These are phyloP conservation scores for Ambrosia trifida DNA, from an alignment of 129 eudicot genomes.

Conservation along the genomic window DNA sequence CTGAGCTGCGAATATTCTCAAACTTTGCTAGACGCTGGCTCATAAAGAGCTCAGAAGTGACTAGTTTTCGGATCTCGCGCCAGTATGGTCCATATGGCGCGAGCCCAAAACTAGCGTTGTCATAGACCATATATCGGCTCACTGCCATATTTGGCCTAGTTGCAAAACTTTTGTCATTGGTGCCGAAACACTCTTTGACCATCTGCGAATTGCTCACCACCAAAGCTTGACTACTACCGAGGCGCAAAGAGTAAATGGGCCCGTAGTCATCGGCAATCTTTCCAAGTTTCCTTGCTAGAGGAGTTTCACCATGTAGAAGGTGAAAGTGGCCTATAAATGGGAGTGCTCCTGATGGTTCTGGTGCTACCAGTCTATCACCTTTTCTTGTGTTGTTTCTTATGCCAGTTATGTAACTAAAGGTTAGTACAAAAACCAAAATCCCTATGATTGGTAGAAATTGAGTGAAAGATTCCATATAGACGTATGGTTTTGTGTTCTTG, in stretches of 20 bases:
- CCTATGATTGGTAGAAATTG: background rate
- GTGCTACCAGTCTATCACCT: background rate
- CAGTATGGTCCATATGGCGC: slow-evolving; percentile 29
- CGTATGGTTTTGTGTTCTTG: background rate
- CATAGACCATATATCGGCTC: background rate
- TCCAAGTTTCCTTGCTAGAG: no score
- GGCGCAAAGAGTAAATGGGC: slow-evolving; percentile 20
- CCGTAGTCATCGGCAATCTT: slow-evolving; percentile 29
- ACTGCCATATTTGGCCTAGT: slow-evolving; percentile 16
- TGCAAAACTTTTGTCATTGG: slow-evolving; percentile 17
- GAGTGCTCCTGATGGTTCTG: no score
- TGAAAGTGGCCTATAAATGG: no score
- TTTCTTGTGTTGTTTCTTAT: background rate
- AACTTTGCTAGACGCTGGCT: background rate
- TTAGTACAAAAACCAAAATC: background rate
- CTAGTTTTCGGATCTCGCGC: slow-evolving; percentile 19
- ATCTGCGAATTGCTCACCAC: background rate
- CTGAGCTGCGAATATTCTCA: slow-evolving; percentile 10
- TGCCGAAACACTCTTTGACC: slow-evolving; percentile 27
- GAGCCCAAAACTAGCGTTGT: slow-evolving; percentile 18
- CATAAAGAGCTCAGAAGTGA: background rate
- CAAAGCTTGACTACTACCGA: slow-evolving; percentile 1
- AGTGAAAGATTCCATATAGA: background rate
- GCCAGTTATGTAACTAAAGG: background rate
- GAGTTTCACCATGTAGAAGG: no score